Base-by-base conservation (phyloP, 208 protist species). In the Leishmania guyanensis region DNA sequence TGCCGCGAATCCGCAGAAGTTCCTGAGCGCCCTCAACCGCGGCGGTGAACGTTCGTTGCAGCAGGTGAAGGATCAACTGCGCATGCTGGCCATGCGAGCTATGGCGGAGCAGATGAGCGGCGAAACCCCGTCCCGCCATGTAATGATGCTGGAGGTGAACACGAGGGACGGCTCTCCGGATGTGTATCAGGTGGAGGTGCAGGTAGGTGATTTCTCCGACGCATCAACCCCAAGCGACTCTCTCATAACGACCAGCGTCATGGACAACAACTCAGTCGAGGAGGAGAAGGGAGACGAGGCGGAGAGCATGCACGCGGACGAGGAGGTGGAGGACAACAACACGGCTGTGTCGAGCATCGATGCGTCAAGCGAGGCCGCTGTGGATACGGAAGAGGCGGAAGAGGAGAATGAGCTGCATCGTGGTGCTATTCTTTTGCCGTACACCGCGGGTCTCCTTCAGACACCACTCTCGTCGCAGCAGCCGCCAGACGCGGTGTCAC, bases 121-220 rank as follows among this genome's bases (percentile, higher is more conserved):
- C 46, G 80, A 80, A 17, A 75, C 71, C 3, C 58, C 82, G 17
- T 79, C 77, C 10, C 82, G 78, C 6, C 82, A 80, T 26, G 82
- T 86, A 48, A 86, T 86, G 82, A 86, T 81, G 82, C 74, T 86
- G 29, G 78, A 81, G 66, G 73, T 86, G 56, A 86, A 82, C 82
- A 79, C 77, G 64, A 78, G 65, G 10, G 82, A 86, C 46, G 77
- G 82, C 65, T 68, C 66, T 14, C 82, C 77, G 29, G 78, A 86
- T 33, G 36, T 82, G 51, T 86, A 77, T 43, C 82, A 82, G 68
- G 72, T 86, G 20, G 78, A 82, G 50, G 82, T 86, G 78, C 82
- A 86, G 66, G 82, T 86, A 36, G 82, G 82, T 5, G 82, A 79
- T 70, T 81, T 81, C 66, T 82, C 77, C 2, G 78, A 82, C 46